Percentiles rank a stretch among this genome's conserved stretches.
Conservation (phyloP, 2,329 filamentous ascomycete genomes). For the Podosphaera xanthii region DNA sequence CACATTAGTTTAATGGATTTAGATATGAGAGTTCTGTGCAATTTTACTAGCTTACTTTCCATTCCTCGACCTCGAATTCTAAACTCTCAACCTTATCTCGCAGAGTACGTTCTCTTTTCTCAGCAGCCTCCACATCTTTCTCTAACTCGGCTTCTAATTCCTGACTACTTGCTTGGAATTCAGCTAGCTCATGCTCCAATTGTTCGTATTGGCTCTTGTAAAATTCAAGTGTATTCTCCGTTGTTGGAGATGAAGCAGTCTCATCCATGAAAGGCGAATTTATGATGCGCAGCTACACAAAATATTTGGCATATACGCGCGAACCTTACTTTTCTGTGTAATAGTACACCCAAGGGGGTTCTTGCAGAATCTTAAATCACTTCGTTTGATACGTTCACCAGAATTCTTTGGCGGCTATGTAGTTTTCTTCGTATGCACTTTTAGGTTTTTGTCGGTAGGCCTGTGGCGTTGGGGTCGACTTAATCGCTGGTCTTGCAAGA, state of each 20-base stretch:
- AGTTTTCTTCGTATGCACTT: too few relatives aligned
- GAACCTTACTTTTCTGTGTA: too few relatives aligned
- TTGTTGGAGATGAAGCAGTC: conserved; percentile 35
- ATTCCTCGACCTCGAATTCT: conserved; percentile 83
- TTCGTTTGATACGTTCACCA: too few relatives aligned
- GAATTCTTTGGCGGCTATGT: too few relatives aligned
- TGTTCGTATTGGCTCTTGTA: conserved; percentile 94
- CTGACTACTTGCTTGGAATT: conserved; percentile 84
- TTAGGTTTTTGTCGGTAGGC: too few relatives aligned
- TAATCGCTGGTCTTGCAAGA: too few relatives aligned
- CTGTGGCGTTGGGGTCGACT: too few relatives aligned
- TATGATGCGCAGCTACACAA: not conserved
- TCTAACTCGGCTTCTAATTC: conserved; percentile 88
- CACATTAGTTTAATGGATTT: too few relatives aligned
- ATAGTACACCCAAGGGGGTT: too few relatives aligned
- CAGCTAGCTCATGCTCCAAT: conserved; percentile 71
- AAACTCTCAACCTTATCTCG: conserved; percentile 71
- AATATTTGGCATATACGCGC: too few relatives aligned
- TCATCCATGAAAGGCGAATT: conserved; percentile 19
- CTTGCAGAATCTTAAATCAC: too few relatives aligned
- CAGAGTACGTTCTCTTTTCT: conserved; percentile 71
- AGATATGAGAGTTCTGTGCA: too few relatives aligned
- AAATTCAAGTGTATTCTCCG: conserved; percentile 65
- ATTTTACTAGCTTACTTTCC: conserved; percentile 50
- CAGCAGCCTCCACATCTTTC: conserved; percentile 84